These are phyloP conservation scores for Aurantiochytrium sp. DNA, from an alignment of 108 stramenopile species.

Conservation along the genomic window DNA sequence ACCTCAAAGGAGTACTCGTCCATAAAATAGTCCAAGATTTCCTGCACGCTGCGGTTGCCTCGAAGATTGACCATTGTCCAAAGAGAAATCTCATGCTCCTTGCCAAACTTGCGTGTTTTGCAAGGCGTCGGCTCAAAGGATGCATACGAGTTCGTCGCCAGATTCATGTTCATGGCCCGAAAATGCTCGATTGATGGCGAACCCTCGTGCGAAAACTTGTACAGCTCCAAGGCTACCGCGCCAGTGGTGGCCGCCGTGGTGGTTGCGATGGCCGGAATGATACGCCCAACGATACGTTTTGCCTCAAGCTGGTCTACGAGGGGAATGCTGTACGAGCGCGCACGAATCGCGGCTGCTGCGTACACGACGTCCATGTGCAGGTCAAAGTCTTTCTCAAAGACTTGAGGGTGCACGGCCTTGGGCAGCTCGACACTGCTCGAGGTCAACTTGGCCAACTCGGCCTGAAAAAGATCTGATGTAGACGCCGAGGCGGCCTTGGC, in stretches of 20 bases:
- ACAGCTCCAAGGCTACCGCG: slow-evolving; percentile 32
- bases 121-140: slow-evolving; percentile 1
- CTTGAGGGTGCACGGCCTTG: slow-evolving; percentile 34
- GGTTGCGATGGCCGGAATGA: slow-evolving; percentile 45
- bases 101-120: background rate
- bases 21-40: background rate
- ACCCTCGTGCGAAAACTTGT: slow-evolving; percentile 41
- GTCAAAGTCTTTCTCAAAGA: slow-evolving; percentile 50
- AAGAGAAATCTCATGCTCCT: background rate
- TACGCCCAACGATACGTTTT: slow-evolving; percentile 33
- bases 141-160: background rate
- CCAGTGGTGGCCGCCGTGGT: slow-evolving; percentile 39
- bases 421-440: background rate
- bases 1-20: background rate
- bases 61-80: background rate
- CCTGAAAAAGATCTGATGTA: background rate
- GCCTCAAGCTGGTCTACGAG: slow-evolving; percentile 21
- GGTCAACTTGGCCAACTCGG: background rate
- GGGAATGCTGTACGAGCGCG: slow-evolving; percentile 36
- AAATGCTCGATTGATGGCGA: background rate
- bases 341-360: slow-evolving; percentile 19
- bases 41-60: background rate
- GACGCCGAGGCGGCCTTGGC: slow-evolving; percentile 15
- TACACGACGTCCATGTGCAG: slow-evolving; percentile 43
- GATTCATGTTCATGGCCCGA: background rate